Evolutionary conservation across 257 asterid species (phyloP).

Genomic region (Rauvolfia tetraphylla): DNA sequence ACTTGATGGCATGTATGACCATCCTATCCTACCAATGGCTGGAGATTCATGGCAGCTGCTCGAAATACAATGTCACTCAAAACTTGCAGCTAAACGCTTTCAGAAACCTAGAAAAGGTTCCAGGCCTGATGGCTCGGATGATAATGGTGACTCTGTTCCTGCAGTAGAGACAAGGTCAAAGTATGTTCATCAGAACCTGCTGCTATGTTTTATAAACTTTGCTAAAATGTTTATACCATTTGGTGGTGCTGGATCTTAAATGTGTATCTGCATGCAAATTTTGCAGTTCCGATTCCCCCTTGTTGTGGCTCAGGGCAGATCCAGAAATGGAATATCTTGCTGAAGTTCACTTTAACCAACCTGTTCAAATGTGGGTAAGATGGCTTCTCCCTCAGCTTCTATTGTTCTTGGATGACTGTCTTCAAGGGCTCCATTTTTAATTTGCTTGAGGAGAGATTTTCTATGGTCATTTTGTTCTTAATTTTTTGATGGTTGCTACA

Average conservation of each 20-base stretch:
- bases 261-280: constrained; percentile 10
- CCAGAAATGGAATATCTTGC: constrained; percentile 99
- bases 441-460: neutral
- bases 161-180: constrained; percentile 62
- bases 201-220: constrained; percentile 8
- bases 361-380: constrained; percentile 99
- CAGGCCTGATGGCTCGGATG: constrained; percentile 97
- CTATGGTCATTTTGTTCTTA: neutral
- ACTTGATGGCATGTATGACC: constrained; percentile 99
- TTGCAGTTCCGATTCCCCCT: constrained; percentile 92
- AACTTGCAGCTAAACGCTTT: constrained; percentile 95
- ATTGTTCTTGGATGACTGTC: neutral
- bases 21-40: constrained; percentile 95
- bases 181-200: constrained; percentile 42
- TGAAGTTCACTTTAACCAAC: constrained; percentile 83
- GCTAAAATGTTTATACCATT: neutral
- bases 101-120: constrained; percentile 87
- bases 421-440: neutral
- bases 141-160: constrained; percentile 68
- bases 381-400: constrained; percentile 4
- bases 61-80: constrained; percentile 96
- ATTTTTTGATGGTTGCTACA: neutral
- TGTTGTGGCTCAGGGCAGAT: constrained; percentile 96
- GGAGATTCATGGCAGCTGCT: constrained; percentile 97
- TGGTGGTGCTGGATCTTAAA: constrained; percentile 10